Evolutionary conservation across 2,329 filamentous ascomycete genomes (phyloP).

Genomic region (Sarocladiaceae sp.): DNA sequence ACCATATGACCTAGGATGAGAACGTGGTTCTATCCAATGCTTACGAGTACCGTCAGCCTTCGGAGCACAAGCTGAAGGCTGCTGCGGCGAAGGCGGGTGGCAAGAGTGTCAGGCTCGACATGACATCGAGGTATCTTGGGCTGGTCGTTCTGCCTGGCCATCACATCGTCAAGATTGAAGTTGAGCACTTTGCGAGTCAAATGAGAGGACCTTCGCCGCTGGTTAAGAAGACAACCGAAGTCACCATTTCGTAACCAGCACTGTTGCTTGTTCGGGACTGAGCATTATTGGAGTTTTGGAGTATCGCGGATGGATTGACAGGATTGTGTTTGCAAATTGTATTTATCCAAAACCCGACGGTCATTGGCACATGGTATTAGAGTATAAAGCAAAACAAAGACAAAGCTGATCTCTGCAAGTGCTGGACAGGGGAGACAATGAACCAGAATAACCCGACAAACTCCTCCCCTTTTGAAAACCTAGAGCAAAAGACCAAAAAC

Average conservation of each 20-base stretch:
- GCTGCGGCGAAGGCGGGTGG: conserved; percentile 29
- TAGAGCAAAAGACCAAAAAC: conserved; percentile 18
- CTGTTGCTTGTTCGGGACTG: neutral
- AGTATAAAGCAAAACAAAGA: conserved; percentile 2
- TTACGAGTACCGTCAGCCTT: conserved; percentile 83
- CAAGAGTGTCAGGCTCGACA: conserved; percentile 56
- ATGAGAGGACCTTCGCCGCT: conserved; percentile 21
- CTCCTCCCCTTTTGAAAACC: conserved; percentile 13
- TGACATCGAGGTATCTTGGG: conserved; percentile 83
- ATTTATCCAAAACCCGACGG: neutral
- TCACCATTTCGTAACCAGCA: neutral
- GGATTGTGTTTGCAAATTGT: too few relatives aligned
- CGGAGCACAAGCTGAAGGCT: conserved; percentile 40
- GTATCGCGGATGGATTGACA: neutral
- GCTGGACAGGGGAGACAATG: conserved; percentile 7
- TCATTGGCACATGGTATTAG: conserved; percentile 9
- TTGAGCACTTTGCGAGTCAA: conserved; percentile 70
- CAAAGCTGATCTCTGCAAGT: conserved; percentile 6
- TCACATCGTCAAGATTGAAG: conserved; percentile 82
- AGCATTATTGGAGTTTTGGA: neutral
- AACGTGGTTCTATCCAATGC: conserved; percentile 85
- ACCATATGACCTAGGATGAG: conserved; percentile 56
- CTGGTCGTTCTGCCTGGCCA: conserved; percentile 85
- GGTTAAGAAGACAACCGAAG: neutral
- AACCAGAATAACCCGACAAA: conserved; percentile 3